phyloP scores from a whole-genome alignment of 345 rosid species.

The Lepidium sativum region DNA sequence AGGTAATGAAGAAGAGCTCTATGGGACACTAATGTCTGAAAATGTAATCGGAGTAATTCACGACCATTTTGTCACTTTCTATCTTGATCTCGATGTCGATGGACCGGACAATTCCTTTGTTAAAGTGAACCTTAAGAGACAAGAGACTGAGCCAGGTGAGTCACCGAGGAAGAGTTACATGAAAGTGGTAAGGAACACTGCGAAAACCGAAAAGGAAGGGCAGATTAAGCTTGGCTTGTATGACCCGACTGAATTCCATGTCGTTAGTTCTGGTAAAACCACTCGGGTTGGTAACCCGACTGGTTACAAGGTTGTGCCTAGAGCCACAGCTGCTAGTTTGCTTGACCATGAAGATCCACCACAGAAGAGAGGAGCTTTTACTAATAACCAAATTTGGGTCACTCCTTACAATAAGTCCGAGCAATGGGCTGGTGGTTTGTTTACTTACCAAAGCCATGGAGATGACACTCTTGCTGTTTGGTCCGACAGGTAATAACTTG shows the following conservation, averaged over 20 bases:
- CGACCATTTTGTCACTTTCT: conserved; percentile 51
- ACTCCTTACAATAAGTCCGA: conserved; percentile 68
- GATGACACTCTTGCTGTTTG: conserved; percentile 81
- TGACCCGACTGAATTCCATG: conserved; percentile 63
- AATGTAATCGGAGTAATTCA: conserved; percentile 57
- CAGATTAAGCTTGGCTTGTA: conserved; percentile 51
- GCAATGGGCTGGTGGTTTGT: conserved; percentile 91
- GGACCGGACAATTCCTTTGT: conserved; percentile 47
- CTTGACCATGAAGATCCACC: conserved; percentile 72
- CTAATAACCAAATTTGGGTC: conserved; percentile 88
- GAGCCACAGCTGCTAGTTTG: conserved; percentile 56
- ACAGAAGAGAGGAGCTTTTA: conserved; percentile 53
- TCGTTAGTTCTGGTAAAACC: conserved; percentile 43
- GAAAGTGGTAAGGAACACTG: conserved; percentile 33
- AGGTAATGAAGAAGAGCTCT: conserved; percentile 27
- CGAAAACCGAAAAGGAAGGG: conserved; percentile 55
- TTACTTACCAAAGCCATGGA: conserved; percentile 79
- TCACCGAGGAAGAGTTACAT: conserved; percentile 59
- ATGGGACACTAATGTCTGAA: conserved; percentile 44
- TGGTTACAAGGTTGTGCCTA: conserved; percentile 62
- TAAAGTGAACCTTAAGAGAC: conserved; percentile 44
- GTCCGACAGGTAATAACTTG: conserved; percentile 56
- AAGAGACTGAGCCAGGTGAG: conserved; percentile 32
- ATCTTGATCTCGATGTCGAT: conserved; percentile 57
- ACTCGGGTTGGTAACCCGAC: conserved; percentile 63